Conservation (phyloP, 441 rosid species). For the Biscutella laevigata region DNA sequence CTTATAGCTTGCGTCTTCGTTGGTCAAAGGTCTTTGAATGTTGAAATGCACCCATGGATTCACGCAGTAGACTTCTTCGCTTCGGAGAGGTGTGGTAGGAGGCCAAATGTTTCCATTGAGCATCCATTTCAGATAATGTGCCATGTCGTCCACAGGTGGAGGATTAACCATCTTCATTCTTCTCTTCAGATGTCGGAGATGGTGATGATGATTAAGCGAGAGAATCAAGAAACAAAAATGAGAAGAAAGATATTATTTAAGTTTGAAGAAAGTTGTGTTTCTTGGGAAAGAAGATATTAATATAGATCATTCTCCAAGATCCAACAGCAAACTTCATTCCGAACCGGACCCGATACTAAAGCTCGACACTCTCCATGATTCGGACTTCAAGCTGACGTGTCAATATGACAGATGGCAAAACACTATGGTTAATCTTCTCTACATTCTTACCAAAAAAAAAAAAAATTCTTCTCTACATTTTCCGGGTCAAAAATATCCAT, state of each 20-base stretch:
- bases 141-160: no score
- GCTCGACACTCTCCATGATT: conserved; percentile 76
- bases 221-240: no score
- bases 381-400: conserved; percentile 81
- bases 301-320: conserved; percentile 64
- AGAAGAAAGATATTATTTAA: no score
- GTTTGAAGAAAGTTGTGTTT: no score
- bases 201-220: no score
- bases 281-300: no score
- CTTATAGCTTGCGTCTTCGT: neutral
- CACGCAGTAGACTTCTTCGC: conserved; percentile 7
- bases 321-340: conserved; percentile 89
- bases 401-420: conserved; percentile 85
- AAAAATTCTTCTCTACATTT: no score
- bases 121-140: neutral
- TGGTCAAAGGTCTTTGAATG: neutral
- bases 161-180: no score
- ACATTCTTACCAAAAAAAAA: no score
- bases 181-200: no score
- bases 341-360: conserved; percentile 65
- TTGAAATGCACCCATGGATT: conserved; percentile 1
- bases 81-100: neutral
- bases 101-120: neutral
- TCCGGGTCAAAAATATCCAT: no score
- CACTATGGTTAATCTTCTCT: conserved; percentile 57